Conservation (phyloP, 768 basidiomycete species). For the Terana coerulea region DNA sequence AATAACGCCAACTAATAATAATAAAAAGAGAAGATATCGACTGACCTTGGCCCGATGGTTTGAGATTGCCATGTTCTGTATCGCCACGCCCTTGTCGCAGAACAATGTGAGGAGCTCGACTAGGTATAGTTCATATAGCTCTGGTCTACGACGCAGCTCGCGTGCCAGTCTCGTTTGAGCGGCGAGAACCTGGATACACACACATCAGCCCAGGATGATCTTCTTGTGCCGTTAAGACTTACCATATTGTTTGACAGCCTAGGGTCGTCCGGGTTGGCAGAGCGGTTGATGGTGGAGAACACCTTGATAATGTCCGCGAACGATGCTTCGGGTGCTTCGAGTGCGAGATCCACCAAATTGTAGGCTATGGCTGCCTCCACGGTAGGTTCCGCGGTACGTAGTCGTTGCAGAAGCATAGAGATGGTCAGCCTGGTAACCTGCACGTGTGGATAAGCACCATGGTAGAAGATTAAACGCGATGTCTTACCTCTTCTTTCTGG, state of each 20-base stretch:
- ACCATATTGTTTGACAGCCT: conserved; percentile 90
- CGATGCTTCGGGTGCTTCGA: conserved; percentile 69
- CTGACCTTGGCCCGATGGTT: conserved; percentile 64
- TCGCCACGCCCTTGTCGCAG: conserved; percentile 85
- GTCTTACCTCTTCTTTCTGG: conserved; percentile 68
- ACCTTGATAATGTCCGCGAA: conserved; percentile 82
- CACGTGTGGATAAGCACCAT: not conserved
- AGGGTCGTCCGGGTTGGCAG: conserved; percentile 86
- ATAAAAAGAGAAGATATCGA: too few species aligned
- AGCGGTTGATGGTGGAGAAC: conserved; percentile 81
- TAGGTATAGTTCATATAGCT: conserved; percentile 76
- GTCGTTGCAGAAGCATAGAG: conserved; percentile 88
- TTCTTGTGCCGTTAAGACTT: not conserved
- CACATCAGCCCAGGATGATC: not conserved
- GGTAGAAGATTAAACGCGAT: not conserved
- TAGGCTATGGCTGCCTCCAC: conserved; percentile 91
- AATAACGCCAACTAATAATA: too few species aligned
- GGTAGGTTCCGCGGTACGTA: conserved; percentile 79
- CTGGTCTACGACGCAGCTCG: conserved; percentile 68
- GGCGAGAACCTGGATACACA: conserved; percentile 61
- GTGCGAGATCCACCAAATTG: conserved; percentile 86
- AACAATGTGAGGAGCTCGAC: conserved; percentile 84
- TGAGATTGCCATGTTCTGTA: conserved; percentile 74
- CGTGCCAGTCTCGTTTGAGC: conserved; percentile 89
- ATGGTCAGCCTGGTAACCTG: conserved; percentile 84